A percentile compares a stretch with the other conserved stretches of the same genome.
Evolutionary conservation across 1,284 basidiomycete species (phyloP).

Genomic region (Ustanciosporium gigantosporum): DNA sequence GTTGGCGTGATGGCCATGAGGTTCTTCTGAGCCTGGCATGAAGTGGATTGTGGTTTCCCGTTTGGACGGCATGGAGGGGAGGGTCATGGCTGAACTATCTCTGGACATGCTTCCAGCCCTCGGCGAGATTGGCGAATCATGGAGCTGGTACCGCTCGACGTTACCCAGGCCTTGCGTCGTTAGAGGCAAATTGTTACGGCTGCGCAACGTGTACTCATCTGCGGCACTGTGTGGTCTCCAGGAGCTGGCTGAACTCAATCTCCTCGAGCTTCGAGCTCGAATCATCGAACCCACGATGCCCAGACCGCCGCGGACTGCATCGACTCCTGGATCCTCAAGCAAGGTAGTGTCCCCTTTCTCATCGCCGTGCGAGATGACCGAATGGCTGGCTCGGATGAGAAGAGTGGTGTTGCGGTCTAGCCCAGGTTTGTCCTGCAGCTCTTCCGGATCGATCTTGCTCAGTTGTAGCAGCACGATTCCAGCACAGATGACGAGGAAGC

Average conservation of each 20-base stretch:
- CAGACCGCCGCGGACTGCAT: constrained; percentile 57
- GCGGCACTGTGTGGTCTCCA: constrained; percentile 41
- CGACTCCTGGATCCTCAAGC: constrained; percentile 58
- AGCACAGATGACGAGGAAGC: constrained; percentile 78
- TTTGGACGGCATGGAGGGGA: constrained; percentile 8
- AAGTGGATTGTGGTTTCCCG: constrained; percentile 37
- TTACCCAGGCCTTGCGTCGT: constrained; percentile 27
- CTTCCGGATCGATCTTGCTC: constrained; percentile 70
- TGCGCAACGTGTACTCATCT: constrained; percentile 39
- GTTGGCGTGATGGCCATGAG: constrained; percentile 41
- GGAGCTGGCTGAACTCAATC: constrained; percentile 31
- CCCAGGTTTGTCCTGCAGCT: constrained; percentile 50
- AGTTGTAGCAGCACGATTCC: constrained; percentile 94
- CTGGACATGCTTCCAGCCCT: constrained; percentile 7
- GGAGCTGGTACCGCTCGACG: constrained; percentile 51
- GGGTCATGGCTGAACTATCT: constrained; percentile 1
- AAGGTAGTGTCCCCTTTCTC: constrained; percentile 33
- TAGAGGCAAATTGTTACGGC: constrained; percentile 24
- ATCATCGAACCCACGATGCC: constrained; percentile 58
- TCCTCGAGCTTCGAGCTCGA: constrained; percentile 53
- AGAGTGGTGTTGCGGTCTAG: constrained; percentile 55
- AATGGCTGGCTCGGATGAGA: constrained; percentile 52
- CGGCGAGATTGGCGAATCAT: constrained; percentile 49
- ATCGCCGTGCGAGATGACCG: constrained; percentile 32
- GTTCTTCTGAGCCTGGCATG: constrained; percentile 22